Percentiles rank a stretch among this genome's conserved stretches.
phyloP scores from a whole-genome alignment of 2,329 filamentous ascomycete species.

The Alternaria rosae region DNA sequence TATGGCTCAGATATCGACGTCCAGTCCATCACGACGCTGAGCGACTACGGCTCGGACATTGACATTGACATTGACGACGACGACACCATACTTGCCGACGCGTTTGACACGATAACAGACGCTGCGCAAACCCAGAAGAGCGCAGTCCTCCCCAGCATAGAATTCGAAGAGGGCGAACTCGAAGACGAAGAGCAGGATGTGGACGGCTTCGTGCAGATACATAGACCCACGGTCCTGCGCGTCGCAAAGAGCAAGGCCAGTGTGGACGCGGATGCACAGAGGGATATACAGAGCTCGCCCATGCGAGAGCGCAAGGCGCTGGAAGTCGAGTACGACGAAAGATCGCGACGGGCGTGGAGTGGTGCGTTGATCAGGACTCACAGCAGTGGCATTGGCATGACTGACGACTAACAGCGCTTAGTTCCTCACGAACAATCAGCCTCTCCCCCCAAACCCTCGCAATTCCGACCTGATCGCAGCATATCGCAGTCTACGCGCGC shows the following conservation, averaged over 20 bases:
- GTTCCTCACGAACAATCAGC: conserved; percentile 38
- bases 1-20: conserved; percentile 70
- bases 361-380: conserved; percentile 26
- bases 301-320: conserved; percentile 36
- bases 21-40: conserved; percentile 51
- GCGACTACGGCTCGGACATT: conserved; percentile 73
- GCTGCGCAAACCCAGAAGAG: conserved; percentile 11
- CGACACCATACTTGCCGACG: conserved; percentile 51
- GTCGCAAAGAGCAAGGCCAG: conserved; percentile 19
- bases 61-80: conserved; percentile 69
- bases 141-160: conserved; percentile 27
- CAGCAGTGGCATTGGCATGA: not conserved
- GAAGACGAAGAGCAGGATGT: conserved; percentile 31
- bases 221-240: conserved; percentile 28
- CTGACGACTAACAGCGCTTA: conserved; percentile 53
- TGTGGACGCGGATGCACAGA: not conserved
- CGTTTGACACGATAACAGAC: conserved; percentile 17
- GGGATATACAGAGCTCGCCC: conserved; percentile 28
- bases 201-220: conserved; percentile 58
- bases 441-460: conserved; percentile 6
- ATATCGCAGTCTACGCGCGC: not conserved
- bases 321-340: conserved; percentile 54
- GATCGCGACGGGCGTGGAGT: conserved; percentile 46
- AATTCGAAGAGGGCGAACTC: conserved; percentile 29
- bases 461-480: not conserved